Conservation (phyloP, 2,329 filamentous ascomycete genomes). For the Onygenales sp. region DNA sequence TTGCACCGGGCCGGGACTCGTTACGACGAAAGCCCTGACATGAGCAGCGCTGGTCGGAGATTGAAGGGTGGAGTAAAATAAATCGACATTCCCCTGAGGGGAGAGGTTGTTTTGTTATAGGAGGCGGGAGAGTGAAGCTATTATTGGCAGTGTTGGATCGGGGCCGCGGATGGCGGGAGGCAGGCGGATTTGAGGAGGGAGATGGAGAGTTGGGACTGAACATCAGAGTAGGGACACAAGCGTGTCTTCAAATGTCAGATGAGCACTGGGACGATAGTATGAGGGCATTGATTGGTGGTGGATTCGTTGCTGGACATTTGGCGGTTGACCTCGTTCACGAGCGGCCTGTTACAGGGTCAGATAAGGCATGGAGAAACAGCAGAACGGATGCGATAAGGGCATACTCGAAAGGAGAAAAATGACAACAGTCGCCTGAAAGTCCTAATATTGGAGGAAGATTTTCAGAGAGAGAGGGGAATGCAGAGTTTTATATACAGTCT, state of each 20-base stretch:
- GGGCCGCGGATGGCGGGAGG: neutral
- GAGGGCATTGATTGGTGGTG: neutral
- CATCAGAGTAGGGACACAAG: slow-evolving; percentile 11
- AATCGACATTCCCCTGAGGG: slow-evolving; percentile 24
- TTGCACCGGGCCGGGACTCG: slow-evolving; percentile 27
- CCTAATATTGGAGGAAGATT: too few relatives aligned
- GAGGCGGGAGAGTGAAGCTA: neutral
- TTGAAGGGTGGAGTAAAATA: slow-evolving; percentile 17
- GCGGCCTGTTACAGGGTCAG: too few relatives aligned
- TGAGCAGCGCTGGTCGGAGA: slow-evolving; percentile 28
- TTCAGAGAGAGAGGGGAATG: too few relatives aligned
- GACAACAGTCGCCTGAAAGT: too few relatives aligned
- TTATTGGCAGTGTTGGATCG: neutral
- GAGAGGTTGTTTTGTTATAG: slow-evolving; percentile 8
- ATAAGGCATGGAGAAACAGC: too few relatives aligned
- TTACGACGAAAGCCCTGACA: slow-evolving; percentile 34
- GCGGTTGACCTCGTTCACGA: too few relatives aligned
- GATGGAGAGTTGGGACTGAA: slow-evolving; percentile 14
- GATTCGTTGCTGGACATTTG: neutral
- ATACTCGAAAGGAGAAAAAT: too few relatives aligned
- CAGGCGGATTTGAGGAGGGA: slow-evolving; percentile 5
- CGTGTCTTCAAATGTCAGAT: slow-evolving; percentile 3
- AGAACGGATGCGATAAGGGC: too few relatives aligned
- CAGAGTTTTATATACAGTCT: neutral
- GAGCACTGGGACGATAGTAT: slow-evolving; percentile 1